These are phyloP conservation scores for Cryomyces antarcticus DNA, from an alignment of 495 filamentous ascomycete species.

Conservation along the genomic window DNA sequence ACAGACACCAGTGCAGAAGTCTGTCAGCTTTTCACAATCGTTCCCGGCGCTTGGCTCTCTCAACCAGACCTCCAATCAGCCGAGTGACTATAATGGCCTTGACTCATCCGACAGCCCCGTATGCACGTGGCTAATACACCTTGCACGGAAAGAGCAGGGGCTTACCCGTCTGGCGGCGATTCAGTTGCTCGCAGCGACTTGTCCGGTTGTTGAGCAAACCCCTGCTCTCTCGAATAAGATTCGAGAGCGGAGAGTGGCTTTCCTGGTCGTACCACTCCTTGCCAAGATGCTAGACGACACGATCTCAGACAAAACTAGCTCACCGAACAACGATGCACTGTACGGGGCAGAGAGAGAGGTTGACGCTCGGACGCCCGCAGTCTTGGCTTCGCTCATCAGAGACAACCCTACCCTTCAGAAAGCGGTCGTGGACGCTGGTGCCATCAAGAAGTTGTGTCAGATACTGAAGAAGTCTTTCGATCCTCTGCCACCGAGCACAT, in stretches of 20 bases:
- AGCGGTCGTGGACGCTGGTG: conserved; percentile 59
- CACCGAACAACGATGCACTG: not conserved
- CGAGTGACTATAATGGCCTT: conserved; percentile 14
- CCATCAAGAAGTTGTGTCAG: conserved; percentile 50
- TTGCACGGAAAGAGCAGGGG: conserved; percentile 40
- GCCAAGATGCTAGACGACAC: conserved; percentile 17
- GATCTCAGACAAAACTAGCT: not conserved
- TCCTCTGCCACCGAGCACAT: conserved; percentile 19
- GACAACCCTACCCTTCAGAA: conserved; percentile 60
- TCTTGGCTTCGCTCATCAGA: conserved; percentile 59
- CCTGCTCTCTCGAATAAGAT: conserved; percentile 4
- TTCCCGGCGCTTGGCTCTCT: conserved; percentile 37
- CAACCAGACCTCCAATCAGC: conserved; percentile 4
- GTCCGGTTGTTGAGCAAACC: conserved; percentile 3
- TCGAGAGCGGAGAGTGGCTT: conserved; percentile 15
- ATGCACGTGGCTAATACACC: conserved; percentile 61
- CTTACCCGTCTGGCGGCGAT: conserved; percentile 59
- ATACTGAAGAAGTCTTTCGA: conserved; percentile 55
- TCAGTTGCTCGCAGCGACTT: conserved; percentile 33
- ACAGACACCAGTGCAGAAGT: conserved; percentile 13
- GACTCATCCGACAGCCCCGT: conserved; percentile 55
- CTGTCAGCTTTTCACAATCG: conserved; percentile 10
- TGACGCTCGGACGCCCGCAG: conserved; percentile 48
- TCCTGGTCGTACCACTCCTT: conserved; percentile 18
- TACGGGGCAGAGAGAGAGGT: conserved; percentile 9